A percentile compares a stretch with the other conserved stretches of the same genome.
Evolutionary conservation across 441 rosid genomes (phyloP).

Genomic region (Flueggea neowawraea): DNA sequence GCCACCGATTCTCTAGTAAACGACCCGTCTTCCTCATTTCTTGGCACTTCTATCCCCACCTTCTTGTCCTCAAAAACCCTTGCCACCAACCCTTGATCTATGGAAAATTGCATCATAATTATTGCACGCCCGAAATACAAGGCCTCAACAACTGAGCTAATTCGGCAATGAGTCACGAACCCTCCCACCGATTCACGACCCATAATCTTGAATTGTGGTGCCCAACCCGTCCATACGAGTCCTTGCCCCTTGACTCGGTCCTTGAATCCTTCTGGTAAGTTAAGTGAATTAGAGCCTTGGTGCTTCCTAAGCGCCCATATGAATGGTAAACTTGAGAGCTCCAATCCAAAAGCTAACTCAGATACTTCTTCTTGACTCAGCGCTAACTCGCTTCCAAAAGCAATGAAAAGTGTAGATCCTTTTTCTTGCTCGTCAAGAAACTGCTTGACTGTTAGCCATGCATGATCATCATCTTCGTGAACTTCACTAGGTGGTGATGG

Average conservation of each 20-base stretch:
- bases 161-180: slow-evolving; percentile 14
- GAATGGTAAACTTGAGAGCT: slow-evolving; percentile 10
- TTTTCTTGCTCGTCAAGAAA: background rate
- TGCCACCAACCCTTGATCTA: slow-evolving; percentile 11
- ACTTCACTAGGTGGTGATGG: background rate
- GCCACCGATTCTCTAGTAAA: slow-evolving; percentile 15
- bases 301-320: slow-evolving; percentile 15
- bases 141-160: slow-evolving; percentile 14
- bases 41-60: slow-evolving; percentile 9
- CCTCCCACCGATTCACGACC: slow-evolving; percentile 5
- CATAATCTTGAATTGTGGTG: slow-evolving; percentile 20
- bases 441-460: background rate
- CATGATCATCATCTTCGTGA: background rate
- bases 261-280: slow-evolving; percentile 20
- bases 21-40: slow-evolving; percentile 13
- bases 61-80: slow-evolving; percentile 12
- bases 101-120: background rate
- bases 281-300: background rate
- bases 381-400: background rate
- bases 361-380: background rate
- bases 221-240: slow-evolving; percentile 14
- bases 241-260: slow-evolving; percentile 17
- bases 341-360: slow-evolving; percentile 8
- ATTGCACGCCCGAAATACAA: slow-evolving; percentile 7
- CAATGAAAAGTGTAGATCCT: background rate